Percentiles rank a stretch among this genome's conserved stretches.
Evolutionary conservation across 192 early-diverging fungal genomes (phyloP).

Genomic region (Coemansia sp.): DNA sequence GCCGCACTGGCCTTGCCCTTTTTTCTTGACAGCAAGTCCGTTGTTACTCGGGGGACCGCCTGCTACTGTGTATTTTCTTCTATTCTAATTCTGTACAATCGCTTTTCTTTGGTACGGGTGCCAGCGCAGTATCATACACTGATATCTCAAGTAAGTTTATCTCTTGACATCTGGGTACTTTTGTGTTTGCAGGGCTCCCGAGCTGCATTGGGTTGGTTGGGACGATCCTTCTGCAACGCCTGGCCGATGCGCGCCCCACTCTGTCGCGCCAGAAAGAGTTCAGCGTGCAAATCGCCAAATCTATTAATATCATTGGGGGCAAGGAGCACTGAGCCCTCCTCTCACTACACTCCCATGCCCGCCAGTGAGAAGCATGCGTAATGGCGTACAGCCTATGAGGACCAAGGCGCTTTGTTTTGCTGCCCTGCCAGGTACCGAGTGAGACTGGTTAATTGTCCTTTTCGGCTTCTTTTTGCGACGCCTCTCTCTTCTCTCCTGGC

Average conservation of each 20-base stretch:
- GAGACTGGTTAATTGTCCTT: background rate
- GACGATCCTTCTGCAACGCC: slow-evolving; percentile 5
- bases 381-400: background rate
- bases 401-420: slow-evolving; percentile 4
- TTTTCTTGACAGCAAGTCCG: background rate
- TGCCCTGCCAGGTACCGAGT: background rate
- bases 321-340: background rate
- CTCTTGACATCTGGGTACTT: background rate
- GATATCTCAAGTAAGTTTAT: background rate
- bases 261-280: background rate
- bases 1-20: background rate
- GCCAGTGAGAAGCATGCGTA: background rate
- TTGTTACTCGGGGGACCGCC: background rate
- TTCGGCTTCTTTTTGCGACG: background rate
- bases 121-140: background rate
- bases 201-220: background rate
- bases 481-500: background rate
- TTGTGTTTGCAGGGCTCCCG: background rate
- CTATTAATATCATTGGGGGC: background rate
- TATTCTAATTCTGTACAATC: slow-evolving; percentile 1
- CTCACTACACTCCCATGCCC: background rate
- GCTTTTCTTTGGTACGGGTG: background rate
- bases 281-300: background rate
- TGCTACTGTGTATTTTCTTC: slow-evolving; percentile 1
- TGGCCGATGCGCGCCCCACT: background rate